A percentile compares a stretch with the other conserved stretches of the same genome.
These are phyloP conservation scores for Pseudisothecium myosuroides DNA, from an alignment of 225 moss, liverwort and hornwort species.

Conservation along the genomic window DNA sequence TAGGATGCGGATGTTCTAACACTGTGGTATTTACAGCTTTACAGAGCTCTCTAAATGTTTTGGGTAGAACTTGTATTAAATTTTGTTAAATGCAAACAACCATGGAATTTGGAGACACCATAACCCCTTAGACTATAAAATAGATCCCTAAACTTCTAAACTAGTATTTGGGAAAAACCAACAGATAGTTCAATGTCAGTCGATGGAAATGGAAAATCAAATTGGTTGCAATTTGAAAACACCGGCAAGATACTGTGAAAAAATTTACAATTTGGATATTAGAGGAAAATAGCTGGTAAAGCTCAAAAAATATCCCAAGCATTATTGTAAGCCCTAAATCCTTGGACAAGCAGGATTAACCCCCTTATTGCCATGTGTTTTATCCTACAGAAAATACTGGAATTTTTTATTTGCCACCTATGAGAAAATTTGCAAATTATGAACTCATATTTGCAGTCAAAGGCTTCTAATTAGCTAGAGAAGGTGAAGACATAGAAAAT, in stretches of 20 bases:
- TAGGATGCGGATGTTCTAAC: not conserved
- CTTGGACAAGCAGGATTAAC: too few species aligned
- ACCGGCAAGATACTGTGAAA: accelerated
- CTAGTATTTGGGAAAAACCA: accelerated
- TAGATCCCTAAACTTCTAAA: not conserved
- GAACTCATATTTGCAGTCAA: too few species aligned
- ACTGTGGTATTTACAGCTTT: not conserved
- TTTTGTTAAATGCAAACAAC: not conserved
- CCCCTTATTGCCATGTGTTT: too few species aligned
- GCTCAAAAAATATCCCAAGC: not conserved
- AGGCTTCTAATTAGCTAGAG: too few species aligned
- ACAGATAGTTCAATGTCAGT: accelerated
- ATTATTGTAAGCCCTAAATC: not conserved
- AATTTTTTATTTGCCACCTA: too few species aligned
- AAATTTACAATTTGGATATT: not conserved
- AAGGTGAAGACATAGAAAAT: too few species aligned
- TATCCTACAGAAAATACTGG: too few species aligned
- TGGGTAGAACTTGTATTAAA: not conserved
- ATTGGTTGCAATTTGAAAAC: not conserved
- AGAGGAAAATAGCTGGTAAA: not conserved
- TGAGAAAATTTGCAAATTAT: too few species aligned
- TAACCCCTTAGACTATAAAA: accelerated
- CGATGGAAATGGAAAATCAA: not conserved
- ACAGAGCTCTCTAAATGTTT: not conserved
- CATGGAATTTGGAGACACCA: accelerated